A percentile compares a stretch with the other conserved stretches of the same genome.
phyloP scores from a whole-genome alignment of 2,329 filamentous ascomycete species.

The Neofusicoccum ribis region DNA sequence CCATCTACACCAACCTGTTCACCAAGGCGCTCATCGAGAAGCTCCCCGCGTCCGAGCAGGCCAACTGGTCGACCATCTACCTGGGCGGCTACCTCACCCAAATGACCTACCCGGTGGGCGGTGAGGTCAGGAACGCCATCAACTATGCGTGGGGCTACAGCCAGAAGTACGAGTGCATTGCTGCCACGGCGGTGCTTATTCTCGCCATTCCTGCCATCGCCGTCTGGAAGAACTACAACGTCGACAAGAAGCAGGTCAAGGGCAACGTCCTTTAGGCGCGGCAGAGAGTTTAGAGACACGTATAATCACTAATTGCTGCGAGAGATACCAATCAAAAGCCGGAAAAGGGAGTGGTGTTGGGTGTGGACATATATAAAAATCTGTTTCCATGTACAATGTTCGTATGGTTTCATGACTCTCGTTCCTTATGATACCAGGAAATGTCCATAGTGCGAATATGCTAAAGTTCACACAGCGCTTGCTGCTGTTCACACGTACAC shows the following conservation, averaged over 20 bases:
- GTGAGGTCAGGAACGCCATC: conserved; percentile 48
- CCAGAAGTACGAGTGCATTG: conserved; percentile 35
- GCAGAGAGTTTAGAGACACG: no score
- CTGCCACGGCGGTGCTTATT: conserved; percentile 17
- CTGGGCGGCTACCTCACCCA: conserved; percentile 54
- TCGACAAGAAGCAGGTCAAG: conserved; percentile 22
- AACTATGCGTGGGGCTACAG: conserved; percentile 38
- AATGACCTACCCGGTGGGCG: conserved; percentile 53
- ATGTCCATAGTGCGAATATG: no score
- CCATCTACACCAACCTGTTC: conserved; percentile 65
- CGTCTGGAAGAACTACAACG: conserved; percentile 19
- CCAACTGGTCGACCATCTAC: conserved; percentile 47
- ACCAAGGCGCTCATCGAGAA: conserved; percentile 47
- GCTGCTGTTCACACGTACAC: no score
- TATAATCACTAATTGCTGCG: neutral
- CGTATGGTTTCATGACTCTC: no score
- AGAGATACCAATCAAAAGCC: neutral
- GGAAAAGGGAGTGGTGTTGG: no score
- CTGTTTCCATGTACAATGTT: no score
- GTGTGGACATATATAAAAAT: no score
- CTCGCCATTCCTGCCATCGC: conserved; percentile 15
- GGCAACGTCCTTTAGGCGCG: conserved; percentile 20
- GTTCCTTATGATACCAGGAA: no score
- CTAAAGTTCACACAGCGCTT: no score
- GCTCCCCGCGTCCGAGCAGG: conserved; percentile 49